Conservation (phyloP, 2,329 filamentous ascomycete genomes). For the Sordariomycetes sp. region DNA sequence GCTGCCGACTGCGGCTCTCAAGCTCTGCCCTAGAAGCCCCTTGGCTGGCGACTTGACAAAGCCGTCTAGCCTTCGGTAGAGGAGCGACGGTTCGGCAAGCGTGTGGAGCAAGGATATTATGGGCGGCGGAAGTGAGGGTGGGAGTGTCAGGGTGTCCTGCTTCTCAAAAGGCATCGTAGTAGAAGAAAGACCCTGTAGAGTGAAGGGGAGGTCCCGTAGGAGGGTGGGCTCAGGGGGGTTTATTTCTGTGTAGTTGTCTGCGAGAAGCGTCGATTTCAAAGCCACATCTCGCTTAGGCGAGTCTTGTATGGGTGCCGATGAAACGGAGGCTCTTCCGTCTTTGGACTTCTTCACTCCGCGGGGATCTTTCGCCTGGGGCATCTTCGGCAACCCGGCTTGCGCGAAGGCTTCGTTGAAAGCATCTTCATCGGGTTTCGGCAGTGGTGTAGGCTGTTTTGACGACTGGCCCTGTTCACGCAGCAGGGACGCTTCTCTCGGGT, state of each 20-base stretch:
- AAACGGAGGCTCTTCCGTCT: slow-evolving; percentile 8
- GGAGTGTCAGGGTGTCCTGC: slow-evolving; percentile 61
- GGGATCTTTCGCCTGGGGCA: slow-evolving; percentile 27
- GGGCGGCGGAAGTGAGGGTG: slow-evolving; percentile 68
- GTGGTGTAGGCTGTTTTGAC: slow-evolving; percentile 22
- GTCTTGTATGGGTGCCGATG: slow-evolving; percentile 13
- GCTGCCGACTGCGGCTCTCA: slow-evolving; percentile 73
- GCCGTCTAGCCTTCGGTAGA: slow-evolving; percentile 69
- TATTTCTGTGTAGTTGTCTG: slow-evolving; percentile 44
- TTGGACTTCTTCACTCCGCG: slow-evolving; percentile 20
- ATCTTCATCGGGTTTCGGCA: slow-evolving; percentile 32
- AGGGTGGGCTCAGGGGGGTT: slow-evolving; percentile 56
- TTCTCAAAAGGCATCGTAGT: slow-evolving; percentile 69
- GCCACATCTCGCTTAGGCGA: slow-evolving; percentile 36
- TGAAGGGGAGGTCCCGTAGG: slow-evolving; percentile 78
- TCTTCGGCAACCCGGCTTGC: slow-evolving; percentile 36
- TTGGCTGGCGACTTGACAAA: slow-evolving; percentile 76
- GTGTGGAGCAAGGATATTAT: slow-evolving; percentile 80
- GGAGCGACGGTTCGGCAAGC: slow-evolving; percentile 83
- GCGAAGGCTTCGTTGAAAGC: slow-evolving; percentile 42
- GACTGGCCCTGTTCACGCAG: slow-evolving; percentile 22
- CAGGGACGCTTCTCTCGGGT: slow-evolving; percentile 24
- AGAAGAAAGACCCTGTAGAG: slow-evolving; percentile 83
- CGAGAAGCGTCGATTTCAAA: slow-evolving; percentile 45
- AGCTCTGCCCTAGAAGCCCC: slow-evolving; percentile 82